phyloP scores from a whole-genome alignment of 2,329 filamentous ascomycete genomes.

The Trichoderma simmonsii region DNA sequence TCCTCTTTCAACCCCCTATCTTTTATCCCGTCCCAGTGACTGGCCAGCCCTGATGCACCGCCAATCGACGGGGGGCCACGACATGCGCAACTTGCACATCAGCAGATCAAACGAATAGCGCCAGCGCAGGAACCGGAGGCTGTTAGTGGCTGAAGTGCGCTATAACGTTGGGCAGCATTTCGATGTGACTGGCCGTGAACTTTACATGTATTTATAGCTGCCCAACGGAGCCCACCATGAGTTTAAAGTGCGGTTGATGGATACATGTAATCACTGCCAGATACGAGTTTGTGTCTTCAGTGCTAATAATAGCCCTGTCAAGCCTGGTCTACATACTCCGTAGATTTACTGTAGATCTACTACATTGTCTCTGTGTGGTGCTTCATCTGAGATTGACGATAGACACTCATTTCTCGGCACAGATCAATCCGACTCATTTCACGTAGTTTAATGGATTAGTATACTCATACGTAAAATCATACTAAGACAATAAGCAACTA shows the following conservation, averaged over 20 bases:
- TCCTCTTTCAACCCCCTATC: neutral
- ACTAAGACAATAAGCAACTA: neutral
- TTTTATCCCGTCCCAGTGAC: neutral
- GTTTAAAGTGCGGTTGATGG: neutral
- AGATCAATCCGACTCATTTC: neutral
- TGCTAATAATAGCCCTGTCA: neutral
- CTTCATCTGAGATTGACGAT: neutral
- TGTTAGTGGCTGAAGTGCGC: constrained; percentile 5
- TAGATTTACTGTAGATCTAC: neutral
- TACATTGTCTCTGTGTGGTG: neutral
- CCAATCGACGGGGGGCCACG: neutral
- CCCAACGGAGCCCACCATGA: neutral
- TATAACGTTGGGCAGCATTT: neutral
- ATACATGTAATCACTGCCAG: neutral
- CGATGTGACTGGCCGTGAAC: neutral
- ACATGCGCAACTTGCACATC: neutral
- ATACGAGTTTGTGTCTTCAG: neutral
- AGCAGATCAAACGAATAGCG: neutral
- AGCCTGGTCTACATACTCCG: neutral
- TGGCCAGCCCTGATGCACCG: neutral
- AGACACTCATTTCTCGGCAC: neutral
- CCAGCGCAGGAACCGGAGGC: neutral
- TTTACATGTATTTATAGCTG: constrained; percentile 2
- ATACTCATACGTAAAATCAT: neutral
- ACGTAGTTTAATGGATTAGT: neutral